Evolutionary conservation across 2,329 filamentous ascomycete genomes (phyloP).

Genomic region (Fusarium dlaminii): DNA sequence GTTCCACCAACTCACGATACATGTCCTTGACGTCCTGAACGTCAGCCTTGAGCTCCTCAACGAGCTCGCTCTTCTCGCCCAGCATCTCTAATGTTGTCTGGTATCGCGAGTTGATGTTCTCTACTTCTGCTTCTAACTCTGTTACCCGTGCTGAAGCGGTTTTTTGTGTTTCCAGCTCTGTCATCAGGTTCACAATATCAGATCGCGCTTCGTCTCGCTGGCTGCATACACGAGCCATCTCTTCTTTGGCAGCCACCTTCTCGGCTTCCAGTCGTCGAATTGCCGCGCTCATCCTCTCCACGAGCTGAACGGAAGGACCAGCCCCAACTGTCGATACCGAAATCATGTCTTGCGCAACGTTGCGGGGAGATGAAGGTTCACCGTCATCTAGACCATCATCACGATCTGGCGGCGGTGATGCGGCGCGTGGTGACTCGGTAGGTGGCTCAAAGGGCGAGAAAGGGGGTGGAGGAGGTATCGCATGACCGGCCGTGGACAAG

Average conservation of each 20-base stretch:
- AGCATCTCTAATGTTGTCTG: slow-evolving; percentile 93
- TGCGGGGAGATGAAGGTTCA: slow-evolving; percentile 67
- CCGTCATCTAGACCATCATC: slow-evolving; percentile 63
- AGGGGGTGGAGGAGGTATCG: slow-evolving; percentile 49
- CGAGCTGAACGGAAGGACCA: slow-evolving; percentile 91
- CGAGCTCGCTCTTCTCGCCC: slow-evolving; percentile 95
- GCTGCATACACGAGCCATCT: slow-evolving; percentile 79
- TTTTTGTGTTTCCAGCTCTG: slow-evolving; percentile 79
- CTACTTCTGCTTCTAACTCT: slow-evolving; percentile 74
- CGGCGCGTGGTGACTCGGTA: slow-evolving; percentile 48
- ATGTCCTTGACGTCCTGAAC: slow-evolving; percentile 94
- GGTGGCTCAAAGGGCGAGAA: slow-evolving; percentile 58
- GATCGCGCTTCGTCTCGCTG: slow-evolving; percentile 92
- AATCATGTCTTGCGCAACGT: slow-evolving; percentile 83
- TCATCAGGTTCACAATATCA: slow-evolving; percentile 91
- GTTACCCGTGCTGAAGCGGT: slow-evolving; percentile 67
- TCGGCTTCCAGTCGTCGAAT: slow-evolving; percentile 92
- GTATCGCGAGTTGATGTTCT: slow-evolving; percentile 78
- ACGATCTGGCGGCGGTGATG: slow-evolving; percentile 55
- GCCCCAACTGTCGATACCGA: slow-evolving; percentile 90
- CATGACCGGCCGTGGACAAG: slow-evolving; percentile 50
- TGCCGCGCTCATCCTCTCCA: slow-evolving; percentile 94
- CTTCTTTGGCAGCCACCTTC: slow-evolving; percentile 88
- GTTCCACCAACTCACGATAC: slow-evolving; percentile 91
- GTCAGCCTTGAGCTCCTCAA: slow-evolving; percentile 89